These are phyloP conservation scores for Entophlyctis helioformis DNA, from an alignment of 192 early-diverging fungal species.

Conservation along the genomic window DNA sequence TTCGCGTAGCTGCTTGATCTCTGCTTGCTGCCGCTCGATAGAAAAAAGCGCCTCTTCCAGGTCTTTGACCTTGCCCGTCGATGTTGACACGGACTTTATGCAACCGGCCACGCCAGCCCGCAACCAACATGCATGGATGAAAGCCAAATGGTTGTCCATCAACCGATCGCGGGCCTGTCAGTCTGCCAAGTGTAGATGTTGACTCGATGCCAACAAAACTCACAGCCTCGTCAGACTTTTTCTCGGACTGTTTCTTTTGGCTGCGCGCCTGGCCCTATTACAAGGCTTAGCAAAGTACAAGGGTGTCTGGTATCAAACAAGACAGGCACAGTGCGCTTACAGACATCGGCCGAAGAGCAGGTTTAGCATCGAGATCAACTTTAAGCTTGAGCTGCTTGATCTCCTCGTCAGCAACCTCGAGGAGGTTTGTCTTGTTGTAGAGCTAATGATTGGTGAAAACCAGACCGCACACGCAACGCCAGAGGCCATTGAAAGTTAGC, in stretches of 20 bases:
- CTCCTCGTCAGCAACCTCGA: constrained; percentile 35
- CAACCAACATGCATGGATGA: not conserved
- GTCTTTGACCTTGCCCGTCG: too few relatives aligned
- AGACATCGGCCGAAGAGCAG: too few relatives aligned
- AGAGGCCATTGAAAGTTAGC: too few relatives aligned
- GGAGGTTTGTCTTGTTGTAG: constrained; percentile 31
- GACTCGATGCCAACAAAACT: constrained; percentile 10
- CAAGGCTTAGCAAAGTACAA: too few relatives aligned
- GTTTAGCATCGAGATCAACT: too few relatives aligned
- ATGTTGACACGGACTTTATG: not conserved
- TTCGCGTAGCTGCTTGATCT: constrained; percentile 30
- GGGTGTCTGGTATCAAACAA: too few relatives aligned
- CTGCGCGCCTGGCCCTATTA: not conserved
- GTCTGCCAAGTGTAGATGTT: constrained; percentile 2
- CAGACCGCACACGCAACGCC: too few relatives aligned
- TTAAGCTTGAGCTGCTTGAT: constrained; percentile 21
- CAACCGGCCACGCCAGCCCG: not conserved
- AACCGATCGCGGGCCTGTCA: constrained; percentile 6
- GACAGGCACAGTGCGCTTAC: too few relatives aligned
- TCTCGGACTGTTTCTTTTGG: not conserved
- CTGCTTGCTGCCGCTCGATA: constrained; percentile 29
- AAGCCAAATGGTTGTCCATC: not conserved
- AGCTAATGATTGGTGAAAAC: constrained; percentile 16
- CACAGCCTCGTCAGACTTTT: too few relatives aligned
- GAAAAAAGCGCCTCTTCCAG: constrained; percentile 32